A percentile compares a stretch with the other conserved stretches of the same genome.
Evolutionary conservation across 345 rosid genomes (phyloP).

Genomic region (Triadica sebifera): DNA sequence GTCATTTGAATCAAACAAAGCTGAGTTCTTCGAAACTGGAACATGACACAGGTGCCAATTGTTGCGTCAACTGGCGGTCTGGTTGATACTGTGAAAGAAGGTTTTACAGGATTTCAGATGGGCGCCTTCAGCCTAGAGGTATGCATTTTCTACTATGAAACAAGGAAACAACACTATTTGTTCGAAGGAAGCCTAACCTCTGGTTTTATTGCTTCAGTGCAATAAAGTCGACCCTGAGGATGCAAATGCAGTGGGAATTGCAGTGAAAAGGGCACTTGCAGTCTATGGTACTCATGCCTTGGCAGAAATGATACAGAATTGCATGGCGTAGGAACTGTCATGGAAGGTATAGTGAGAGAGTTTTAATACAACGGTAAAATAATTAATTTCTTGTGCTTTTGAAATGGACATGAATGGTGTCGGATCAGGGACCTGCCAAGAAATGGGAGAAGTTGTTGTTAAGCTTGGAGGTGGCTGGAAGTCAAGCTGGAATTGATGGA

Average conservation of each 20-base stretch:
- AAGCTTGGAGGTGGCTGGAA: conserved; percentile 48
- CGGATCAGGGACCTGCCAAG: conserved; percentile 66
- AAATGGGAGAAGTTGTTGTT: conserved; percentile 68
- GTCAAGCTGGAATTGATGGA: conserved; percentile 64
- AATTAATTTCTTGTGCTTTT: not conserved
- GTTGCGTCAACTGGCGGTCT: conserved; percentile 96
- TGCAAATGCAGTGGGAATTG: conserved; percentile 51
- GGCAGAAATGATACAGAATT: conserved; percentile 70
- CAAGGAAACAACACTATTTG: not conserved
- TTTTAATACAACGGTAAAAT: not conserved
- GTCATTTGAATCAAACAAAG: not conserved
- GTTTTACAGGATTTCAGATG: conserved; percentile 86
- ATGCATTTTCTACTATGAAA: conserved; percentile 5
- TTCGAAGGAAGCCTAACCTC: not conserved
- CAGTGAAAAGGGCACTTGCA: conserved; percentile 55
- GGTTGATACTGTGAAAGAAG: conserved; percentile 85
- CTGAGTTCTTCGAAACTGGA: not conserved
- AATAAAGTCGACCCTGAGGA: conserved; percentile 73
- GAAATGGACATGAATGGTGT: not conserved
- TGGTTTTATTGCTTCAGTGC: conserved; percentile 43
- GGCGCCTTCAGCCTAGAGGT: conserved; percentile 71
- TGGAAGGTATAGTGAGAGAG: conserved; percentile 59
- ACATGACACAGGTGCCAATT: conserved; percentile 52
- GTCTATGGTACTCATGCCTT: conserved; percentile 53
- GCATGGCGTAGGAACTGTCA: conserved; percentile 86